Evolutionary conservation across 306 rosid genomes (phyloP).

Genomic region (Lupinus albus): DNA sequence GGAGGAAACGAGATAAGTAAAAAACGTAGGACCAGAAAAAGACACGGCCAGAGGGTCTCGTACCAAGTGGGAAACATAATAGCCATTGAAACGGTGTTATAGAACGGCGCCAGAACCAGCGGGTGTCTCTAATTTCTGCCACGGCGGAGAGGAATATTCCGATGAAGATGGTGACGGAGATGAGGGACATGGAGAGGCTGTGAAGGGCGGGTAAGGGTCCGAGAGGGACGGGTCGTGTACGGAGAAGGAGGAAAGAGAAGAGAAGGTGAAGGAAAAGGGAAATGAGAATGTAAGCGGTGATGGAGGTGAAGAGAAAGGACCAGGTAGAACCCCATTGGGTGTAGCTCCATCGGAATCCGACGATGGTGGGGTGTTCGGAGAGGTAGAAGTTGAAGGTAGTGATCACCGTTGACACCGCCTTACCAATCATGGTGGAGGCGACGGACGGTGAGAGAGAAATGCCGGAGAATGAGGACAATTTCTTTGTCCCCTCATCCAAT

Average conservation of each 20-base stretch:
- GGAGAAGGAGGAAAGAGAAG: slow-evolving; percentile 46
- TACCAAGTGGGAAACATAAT: slow-evolving; percentile 85
- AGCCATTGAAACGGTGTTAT: slow-evolving; percentile 91
- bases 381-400: slow-evolving; percentile 62
- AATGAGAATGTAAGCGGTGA: slow-evolving; percentile 47
- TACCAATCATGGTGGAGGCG: slow-evolving; percentile 28
- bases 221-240: slow-evolving; percentile 57
- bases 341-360: slow-evolving; percentile 58
- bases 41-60: slow-evolving; percentile 92
- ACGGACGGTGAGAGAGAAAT: slow-evolving; percentile 33
- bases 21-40: slow-evolving; percentile 90
- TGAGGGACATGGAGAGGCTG: slow-evolving; percentile 58
- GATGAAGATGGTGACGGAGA: slow-evolving; percentile 71
- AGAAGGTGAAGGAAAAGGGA: slow-evolving; percentile 55
- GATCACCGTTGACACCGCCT: slow-evolving; percentile 41
- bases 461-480: slow-evolving; percentile 16
- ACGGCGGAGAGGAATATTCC: slow-evolving; percentile 74
- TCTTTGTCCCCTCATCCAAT: background rate
- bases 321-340: slow-evolving; percentile 69
- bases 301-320: slow-evolving; percentile 78
- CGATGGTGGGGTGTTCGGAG: slow-evolving; percentile 87
- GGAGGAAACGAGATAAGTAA: slow-evolving; percentile 74
- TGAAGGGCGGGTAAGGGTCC: slow-evolving; percentile 92
- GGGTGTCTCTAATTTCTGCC: slow-evolving; percentile 85
- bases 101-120: slow-evolving; percentile 89